Percentiles rank a stretch among this genome's conserved stretches.
phyloP scores from a whole-genome alignment of 129 eudicot species.

The Flaveria bidentis region DNA sequence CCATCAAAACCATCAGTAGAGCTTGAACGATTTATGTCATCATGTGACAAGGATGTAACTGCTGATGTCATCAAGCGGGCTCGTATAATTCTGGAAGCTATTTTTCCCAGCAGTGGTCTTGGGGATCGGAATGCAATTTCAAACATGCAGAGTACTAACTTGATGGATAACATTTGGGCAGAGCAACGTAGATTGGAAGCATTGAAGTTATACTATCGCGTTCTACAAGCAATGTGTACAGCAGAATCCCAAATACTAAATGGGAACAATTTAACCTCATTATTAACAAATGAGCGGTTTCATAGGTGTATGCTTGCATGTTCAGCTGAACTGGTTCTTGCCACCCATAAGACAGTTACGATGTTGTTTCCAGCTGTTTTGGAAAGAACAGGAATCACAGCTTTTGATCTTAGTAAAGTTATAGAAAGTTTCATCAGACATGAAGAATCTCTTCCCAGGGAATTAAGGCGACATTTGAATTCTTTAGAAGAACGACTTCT shows the following conservation, averaged over 20 bases:
- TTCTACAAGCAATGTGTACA: constrained; percentile 84
- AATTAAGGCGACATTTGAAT: constrained; percentile 83
- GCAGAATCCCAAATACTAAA: constrained; percentile 84
- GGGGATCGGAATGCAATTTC: constrained; percentile 55
- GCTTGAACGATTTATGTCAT: constrained; percentile 56
- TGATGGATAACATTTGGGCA: constrained; percentile 94
- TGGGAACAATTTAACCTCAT: constrained; percentile 73
- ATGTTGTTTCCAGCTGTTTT: constrained; percentile 97
- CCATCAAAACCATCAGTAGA: constrained; percentile 71
- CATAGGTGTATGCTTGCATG: constrained; percentile 99
- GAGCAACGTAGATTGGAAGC: constrained; percentile 90
- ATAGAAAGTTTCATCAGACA: constrained; percentile 93
- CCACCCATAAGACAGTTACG: constrained; percentile 95
- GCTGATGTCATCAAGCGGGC: constrained; percentile 77
- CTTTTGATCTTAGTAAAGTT: constrained; percentile 98
- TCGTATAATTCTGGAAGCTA: constrained; percentile 80
- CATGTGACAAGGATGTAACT: constrained; percentile 84
- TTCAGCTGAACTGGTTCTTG: constrained; percentile 95
- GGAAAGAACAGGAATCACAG: constrained; percentile 94
- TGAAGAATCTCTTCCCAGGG: constrained; percentile 91
- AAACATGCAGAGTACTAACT: constrained; percentile 57
- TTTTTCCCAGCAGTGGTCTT: constrained; percentile 79
- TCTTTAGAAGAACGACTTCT: constrained; percentile 88
- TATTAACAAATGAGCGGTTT: constrained; percentile 87
- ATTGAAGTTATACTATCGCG: constrained; percentile 78